Conservation (phyloP, 805 yeast species). For the Kluyveromyces siamensis region DNA sequence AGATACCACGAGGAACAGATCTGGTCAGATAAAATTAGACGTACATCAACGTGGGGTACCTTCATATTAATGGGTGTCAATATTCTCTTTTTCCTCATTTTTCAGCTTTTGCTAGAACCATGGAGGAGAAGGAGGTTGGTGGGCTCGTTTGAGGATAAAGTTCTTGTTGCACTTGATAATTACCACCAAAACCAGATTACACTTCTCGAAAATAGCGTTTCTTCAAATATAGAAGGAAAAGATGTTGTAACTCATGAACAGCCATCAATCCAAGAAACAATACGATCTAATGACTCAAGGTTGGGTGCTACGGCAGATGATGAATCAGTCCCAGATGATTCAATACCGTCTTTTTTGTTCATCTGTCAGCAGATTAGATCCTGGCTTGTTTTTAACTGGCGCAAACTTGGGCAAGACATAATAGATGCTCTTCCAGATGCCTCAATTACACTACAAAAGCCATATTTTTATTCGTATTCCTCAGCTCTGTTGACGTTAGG, state of each 20-base stretch:
- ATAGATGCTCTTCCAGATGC: slow-evolving; percentile 1
- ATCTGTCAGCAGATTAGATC: not conserved
- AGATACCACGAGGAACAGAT: slow-evolving; percentile 95
- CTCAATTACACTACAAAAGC: slow-evolving; percentile 7
- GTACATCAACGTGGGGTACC: slow-evolving; percentile 96
- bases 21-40: slow-evolving; percentile 94
- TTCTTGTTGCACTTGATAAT: slow-evolving; percentile 38
- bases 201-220: not conserved
- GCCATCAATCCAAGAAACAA: not conserved
- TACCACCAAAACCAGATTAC: not conserved
- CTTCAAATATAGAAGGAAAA: not conserved
- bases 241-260: not conserved
- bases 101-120: slow-evolving; percentile 87
- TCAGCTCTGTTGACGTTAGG: slow-evolving; percentile 5
- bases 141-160: slow-evolving; percentile 74
- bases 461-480: slow-evolving; percentile 12
- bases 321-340: not conserved
- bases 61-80: slow-evolving; percentile 83
- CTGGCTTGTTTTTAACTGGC: not conserved
- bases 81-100: slow-evolving; percentile 63
- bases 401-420: not conserved
- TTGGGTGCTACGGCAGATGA: not conserved
- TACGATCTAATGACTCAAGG: not conserved
- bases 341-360: not conserved
- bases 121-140: slow-evolving; percentile 83